A percentile compares a stretch with the other conserved stretches of the same genome.
Conservation (phyloP, 768 basidiomycete genomes). For the Austroboletus eburneus region DNA sequence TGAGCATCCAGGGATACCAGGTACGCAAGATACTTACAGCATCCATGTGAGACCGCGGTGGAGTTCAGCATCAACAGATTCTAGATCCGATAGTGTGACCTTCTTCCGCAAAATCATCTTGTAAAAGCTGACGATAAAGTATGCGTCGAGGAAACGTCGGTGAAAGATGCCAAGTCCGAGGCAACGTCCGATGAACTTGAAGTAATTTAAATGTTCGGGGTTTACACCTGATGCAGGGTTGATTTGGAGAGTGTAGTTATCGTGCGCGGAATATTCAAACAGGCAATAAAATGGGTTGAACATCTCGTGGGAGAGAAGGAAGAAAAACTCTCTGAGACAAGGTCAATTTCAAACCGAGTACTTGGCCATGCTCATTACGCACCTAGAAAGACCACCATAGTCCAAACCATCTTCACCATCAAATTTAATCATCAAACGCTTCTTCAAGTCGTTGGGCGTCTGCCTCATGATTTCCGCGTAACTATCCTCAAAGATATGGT, state of each 20-base stretch:
- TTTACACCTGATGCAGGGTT: constrained; percentile 98
- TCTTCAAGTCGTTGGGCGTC: constrained; percentile 97
- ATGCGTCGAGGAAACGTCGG: constrained; percentile 96
- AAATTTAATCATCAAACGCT: constrained; percentile 99
- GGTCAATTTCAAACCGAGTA: constrained; percentile 5
- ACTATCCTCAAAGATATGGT: constrained; percentile 98
- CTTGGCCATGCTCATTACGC: constrained; percentile 15
- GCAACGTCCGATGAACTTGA: constrained; percentile 98
- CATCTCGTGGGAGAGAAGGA: constrained; percentile 99
- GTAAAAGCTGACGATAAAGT: constrained; percentile 99
- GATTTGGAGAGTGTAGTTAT: constrained; percentile 99
- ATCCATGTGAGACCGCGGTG: constrained; percentile 98
- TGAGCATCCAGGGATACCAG: constrained; percentile 8
- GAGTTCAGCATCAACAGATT: constrained; percentile 94
- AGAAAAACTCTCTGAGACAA: constrained; percentile 90
- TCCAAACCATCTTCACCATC: constrained; percentile 98
- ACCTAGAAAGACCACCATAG: constrained; percentile 97
- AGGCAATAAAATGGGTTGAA: constrained; percentile 99
- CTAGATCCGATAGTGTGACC: constrained; percentile 87
- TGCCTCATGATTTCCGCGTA: constrained; percentile 99
- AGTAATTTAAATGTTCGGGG: constrained; percentile 99
- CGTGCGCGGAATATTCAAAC: constrained; percentile 99
- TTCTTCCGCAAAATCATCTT: constrained; percentile 99
- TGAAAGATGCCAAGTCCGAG: constrained; percentile 98
- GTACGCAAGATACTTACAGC: constrained; percentile 58